Conservation (phyloP, 1,284 basidiomycete genomes). For the Gastroboletus turbinatus region DNA sequence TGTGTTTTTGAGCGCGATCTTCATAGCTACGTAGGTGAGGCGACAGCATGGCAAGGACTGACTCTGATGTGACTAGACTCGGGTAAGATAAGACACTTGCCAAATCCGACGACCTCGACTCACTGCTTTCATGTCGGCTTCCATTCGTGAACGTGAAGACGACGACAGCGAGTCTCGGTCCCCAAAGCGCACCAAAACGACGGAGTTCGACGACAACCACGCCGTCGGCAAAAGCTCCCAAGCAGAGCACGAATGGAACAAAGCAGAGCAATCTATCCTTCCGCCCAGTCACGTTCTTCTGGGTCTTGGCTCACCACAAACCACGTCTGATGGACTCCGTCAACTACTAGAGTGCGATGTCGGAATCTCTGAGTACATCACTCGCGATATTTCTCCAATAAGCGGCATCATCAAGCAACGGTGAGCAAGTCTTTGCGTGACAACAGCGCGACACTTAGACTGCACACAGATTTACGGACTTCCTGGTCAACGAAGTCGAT, state of each 20-base stretch:
- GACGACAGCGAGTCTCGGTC: slow-evolving; percentile 45
- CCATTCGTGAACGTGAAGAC: slow-evolving; percentile 52
- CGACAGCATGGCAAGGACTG: slow-evolving; percentile 39
- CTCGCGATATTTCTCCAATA: slow-evolving; percentile 67
- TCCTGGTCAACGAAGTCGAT: slow-evolving; percentile 88
- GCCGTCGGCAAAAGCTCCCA: slow-evolving; percentile 5
- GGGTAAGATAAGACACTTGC: background rate
- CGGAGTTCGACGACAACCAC: slow-evolving; percentile 28
- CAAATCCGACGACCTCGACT: background rate
- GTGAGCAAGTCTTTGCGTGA: slow-evolving; percentile 41
- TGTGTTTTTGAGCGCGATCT: slow-evolving; percentile 58
- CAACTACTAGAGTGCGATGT: slow-evolving; percentile 82
- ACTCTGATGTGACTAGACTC: background rate
- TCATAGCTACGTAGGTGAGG: slow-evolving; percentile 58
- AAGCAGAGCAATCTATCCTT: slow-evolving; percentile 41
- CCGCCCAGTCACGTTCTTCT: slow-evolving; percentile 73
- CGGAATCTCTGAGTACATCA: slow-evolving; percentile 88
- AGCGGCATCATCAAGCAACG: slow-evolving; percentile 94
- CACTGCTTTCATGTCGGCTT: slow-evolving; percentile 29
- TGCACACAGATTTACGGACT: slow-evolving; percentile 83
- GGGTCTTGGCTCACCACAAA: slow-evolving; percentile 52
- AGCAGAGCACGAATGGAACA: background rate
- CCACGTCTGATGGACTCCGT: slow-evolving; percentile 44
- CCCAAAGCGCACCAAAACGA: slow-evolving; percentile 57
- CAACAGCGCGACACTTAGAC: slow-evolving; percentile 4